These are phyloP conservation scores for Pseudonitzschia multiseries DNA, from an alignment of 108 stramenopile species.

Conservation along the genomic window DNA sequence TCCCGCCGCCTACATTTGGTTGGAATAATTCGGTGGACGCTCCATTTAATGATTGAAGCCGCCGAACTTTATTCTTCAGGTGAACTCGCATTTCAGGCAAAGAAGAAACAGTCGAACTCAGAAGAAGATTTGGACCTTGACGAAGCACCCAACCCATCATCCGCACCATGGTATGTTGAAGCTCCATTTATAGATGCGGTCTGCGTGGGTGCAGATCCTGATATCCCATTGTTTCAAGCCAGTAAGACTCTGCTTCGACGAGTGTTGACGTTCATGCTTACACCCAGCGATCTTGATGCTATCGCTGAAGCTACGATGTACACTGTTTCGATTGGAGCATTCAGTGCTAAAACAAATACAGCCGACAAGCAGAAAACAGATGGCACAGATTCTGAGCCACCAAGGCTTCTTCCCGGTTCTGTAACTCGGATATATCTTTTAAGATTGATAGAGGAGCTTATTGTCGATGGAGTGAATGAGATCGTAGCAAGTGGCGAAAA, in stretches of 20 bases:
- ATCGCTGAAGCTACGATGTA: constrained; percentile 85
- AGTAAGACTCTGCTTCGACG: constrained; percentile 84
- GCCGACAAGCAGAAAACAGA: background rate
- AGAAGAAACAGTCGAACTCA: constrained; percentile 20
- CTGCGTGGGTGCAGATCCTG: constrained; percentile 85
- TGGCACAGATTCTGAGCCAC: constrained; percentile 10
- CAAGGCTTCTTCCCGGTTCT: constrained; percentile 61
- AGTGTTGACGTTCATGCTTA: constrained; percentile 86
- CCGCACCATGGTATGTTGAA: constrained; percentile 59
- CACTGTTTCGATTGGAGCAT: constrained; percentile 64
- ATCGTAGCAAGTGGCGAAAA: constrained; percentile 67
- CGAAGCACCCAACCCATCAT: background rate
- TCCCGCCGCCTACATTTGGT: constrained; percentile 82
- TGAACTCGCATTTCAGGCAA: constrained; percentile 21
- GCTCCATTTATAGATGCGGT: constrained; percentile 65
- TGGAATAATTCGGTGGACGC: constrained; percentile 81
- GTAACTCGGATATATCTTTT: constrained; percentile 81
- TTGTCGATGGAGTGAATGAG: constrained; percentile 89
- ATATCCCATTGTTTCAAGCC: constrained; percentile 65
- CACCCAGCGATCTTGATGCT: constrained; percentile 83
- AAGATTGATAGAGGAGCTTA: constrained; percentile 84
- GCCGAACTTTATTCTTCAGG: constrained; percentile 74
- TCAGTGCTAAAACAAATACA: constrained; percentile 30
- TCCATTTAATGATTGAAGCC: constrained; percentile 88
- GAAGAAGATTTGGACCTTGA: constrained; percentile 17